Base-by-base conservation (phyloP, 139 green algal genomes). In the Volvox africanus region DNA sequence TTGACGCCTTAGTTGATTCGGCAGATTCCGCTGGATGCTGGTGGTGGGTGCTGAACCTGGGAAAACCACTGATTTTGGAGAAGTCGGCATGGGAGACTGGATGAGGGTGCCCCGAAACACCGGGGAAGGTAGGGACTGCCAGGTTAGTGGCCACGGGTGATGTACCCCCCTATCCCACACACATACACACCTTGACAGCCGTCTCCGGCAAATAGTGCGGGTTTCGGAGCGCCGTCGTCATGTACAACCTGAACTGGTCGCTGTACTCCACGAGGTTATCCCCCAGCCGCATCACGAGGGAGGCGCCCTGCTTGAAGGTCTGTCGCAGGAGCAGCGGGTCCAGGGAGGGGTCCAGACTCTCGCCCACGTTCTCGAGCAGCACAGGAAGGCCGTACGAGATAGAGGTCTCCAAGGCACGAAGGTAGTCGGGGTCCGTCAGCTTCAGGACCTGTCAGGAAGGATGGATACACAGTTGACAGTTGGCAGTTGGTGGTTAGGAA, bases 171-270 rank as follows among this genome's bases (percentile, higher is more conserved):
- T 5, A 84, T 14, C 78, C 35, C 78, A 75, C 18, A 21, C 75
- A 55, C 75, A 22, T n/a, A 50, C 62, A 55, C 90, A 95, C 93
- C 92, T 97, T 97, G 79, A 97, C 94, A 13, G 94, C 89, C 19
- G 95, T 92, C 86, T 97, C 96, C 19, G 96, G 96, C 77, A 97
- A 92, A 92, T 97, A 97, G 91, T 97, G 95, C 13, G 96, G 95
- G 93, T 97, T 97, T 75, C 94, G 92, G 50, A 97, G 91, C 90
- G 95, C 92, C 14, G 95, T 97, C 67, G 95, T 97, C 33, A 97
- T 94, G 92, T 97, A 97, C 90, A 97, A 61, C 77, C 77, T 80
- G 28, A 97, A 97, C 86, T 97, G 93, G 0, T 91, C 50, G 81
- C 95, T 92, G 92, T 96, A 97, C 35, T 96, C 95, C 44, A 98